These are phyloP conservation scores for Plantago coronopus DNA, from an alignment of 305 asterid species.

Conservation along the genomic window DNA sequence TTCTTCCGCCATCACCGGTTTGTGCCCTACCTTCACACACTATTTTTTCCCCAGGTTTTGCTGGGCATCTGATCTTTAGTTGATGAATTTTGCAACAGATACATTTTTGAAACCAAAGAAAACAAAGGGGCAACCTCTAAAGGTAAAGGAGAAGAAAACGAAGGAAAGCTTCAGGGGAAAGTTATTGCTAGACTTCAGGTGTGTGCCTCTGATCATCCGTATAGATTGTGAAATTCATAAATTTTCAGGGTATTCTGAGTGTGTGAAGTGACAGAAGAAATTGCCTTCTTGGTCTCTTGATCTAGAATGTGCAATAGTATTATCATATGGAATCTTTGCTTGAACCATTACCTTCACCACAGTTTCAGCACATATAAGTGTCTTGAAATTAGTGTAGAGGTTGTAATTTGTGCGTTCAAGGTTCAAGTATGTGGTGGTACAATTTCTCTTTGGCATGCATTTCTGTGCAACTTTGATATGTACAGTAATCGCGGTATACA, in stretches of 20 bases:
- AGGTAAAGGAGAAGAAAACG: conserved; percentile 39
- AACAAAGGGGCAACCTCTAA: conserved; percentile 45
- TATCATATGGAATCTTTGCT: background rate
- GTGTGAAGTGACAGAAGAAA: background rate
- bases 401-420: background rate
- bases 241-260: background rate
- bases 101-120: conserved; percentile 75
- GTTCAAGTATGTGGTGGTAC: background rate
- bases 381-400: background rate
- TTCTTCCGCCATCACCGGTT: conserved; percentile 96
- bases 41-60: conserved; percentile 9
- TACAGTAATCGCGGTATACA: background rate
- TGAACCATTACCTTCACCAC: background rate
- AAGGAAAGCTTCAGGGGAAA: conserved; percentile 38
- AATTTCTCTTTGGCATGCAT: background rate
- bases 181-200: conserved; percentile 88
- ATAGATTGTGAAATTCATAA: conserved; percentile 1
- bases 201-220: conserved; percentile 26
- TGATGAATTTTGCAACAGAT: conserved; percentile 38
- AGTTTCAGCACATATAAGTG: background rate
- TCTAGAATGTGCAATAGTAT: background rate
- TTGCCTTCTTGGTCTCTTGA: background rate
- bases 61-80: conserved; percentile 13
- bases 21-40: conserved; percentile 14
- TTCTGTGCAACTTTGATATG: background rate